Evolutionary conservation across 2,329 filamentous ascomycete species (phyloP), one percentile per base, ranked within the genome.

Genomic region (Plectosphaerella plurivora): DNA sequence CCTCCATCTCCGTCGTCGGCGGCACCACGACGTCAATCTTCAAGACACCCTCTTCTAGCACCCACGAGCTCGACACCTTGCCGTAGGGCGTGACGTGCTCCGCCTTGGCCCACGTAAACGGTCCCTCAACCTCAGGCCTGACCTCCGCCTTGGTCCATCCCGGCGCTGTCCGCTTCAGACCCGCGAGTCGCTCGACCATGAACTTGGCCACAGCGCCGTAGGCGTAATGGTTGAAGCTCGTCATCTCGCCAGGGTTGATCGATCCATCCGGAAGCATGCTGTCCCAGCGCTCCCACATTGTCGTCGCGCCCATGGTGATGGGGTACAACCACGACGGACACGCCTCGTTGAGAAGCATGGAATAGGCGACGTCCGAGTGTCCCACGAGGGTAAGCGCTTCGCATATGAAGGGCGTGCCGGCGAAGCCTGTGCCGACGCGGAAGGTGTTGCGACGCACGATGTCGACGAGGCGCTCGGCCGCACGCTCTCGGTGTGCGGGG

Each of bases 201-300:
- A 72, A 73, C 11, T 67, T 64, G 8, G 64, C 67, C 3, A 74
- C 66, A 6, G 67, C 64, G 0, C 72, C 70, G 14, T 72, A 67
- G 0, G 71, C 69, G 42, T 74, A 74, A 52, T 74, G 69, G 49
- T 75, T 72, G 47, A 72, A 70, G 12, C 65, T 70, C 0, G 70
- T 74, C 71, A 74, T 74, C 24, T 66, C 58, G 0, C 71, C 67
- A 0, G 68, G 64, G 49, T 74, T 74, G 39, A 74, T 63, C 0
- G 53, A 61, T 0, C 68, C 69, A 47, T 73, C 63, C 0, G 68
- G 64, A 6, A 69, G 52, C 56, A 74, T 65, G 24, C 62, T 65
- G 16, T 74, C 68, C 71, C 71, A 74, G 5, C 72, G 64, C 58
- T 74, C 72, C 72, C 70, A 74, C 1, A 69, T 66, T 0, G 70